phyloP scores from a whole-genome alignment of 2,329 filamentous ascomycete species.

The Aschersonia sp. region DNA sequence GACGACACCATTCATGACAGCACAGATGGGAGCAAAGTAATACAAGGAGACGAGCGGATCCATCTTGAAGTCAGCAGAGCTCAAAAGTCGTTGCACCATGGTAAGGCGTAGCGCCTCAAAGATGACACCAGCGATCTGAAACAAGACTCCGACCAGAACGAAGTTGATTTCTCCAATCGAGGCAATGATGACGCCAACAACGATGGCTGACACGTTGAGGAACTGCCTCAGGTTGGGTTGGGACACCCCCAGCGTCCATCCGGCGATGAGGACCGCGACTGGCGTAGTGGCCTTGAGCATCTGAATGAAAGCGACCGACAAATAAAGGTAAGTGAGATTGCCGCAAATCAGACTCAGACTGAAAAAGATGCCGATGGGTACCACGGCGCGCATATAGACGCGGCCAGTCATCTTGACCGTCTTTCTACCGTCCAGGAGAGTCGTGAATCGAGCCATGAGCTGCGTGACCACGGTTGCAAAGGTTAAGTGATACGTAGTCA shows the following conservation, averaged over 20 bases:
- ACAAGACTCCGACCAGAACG: slow-evolving; percentile 63
- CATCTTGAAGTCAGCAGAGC: slow-evolving; percentile 81
- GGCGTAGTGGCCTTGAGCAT: slow-evolving; percentile 99
- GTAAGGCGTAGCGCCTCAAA: slow-evolving; percentile 75
- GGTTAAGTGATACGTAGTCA: slow-evolving; percentile 90
- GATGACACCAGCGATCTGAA: slow-evolving; percentile 62
- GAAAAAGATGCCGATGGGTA: slow-evolving; percentile 93
- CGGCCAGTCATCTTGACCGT: slow-evolving; percentile 93
- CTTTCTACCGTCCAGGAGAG: slow-evolving; percentile 83
- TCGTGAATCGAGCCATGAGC: slow-evolving; percentile 78
- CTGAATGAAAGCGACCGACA: slow-evolving; percentile 94
- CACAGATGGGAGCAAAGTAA: slow-evolving; percentile 80
- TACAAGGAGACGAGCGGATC: slow-evolving; percentile 78
- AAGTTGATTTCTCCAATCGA: slow-evolving; percentile 95
- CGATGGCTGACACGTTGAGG: slow-evolving; percentile 87
- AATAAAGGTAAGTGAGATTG: slow-evolving; percentile 89
- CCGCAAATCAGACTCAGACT: slow-evolving; percentile 91
- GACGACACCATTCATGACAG: slow-evolving; percentile 63
- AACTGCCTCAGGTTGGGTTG: slow-evolving; percentile 77
- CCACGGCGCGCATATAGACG: slow-evolving; percentile 83
- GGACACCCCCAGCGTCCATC: slow-evolving; percentile 76
- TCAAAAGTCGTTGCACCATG: slow-evolving; percentile 73
- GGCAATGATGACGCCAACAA: slow-evolving; percentile 86
- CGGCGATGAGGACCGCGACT: slow-evolving; percentile 78
- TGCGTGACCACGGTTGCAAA: slow-evolving; percentile 95